Percentiles rank a stretch among this genome's conserved stretches.
These are phyloP conservation scores for Arthrobotrys iridis DNA, from an alignment of 2,329 filamentous ascomycete genomes.

Conservation along the genomic window DNA sequence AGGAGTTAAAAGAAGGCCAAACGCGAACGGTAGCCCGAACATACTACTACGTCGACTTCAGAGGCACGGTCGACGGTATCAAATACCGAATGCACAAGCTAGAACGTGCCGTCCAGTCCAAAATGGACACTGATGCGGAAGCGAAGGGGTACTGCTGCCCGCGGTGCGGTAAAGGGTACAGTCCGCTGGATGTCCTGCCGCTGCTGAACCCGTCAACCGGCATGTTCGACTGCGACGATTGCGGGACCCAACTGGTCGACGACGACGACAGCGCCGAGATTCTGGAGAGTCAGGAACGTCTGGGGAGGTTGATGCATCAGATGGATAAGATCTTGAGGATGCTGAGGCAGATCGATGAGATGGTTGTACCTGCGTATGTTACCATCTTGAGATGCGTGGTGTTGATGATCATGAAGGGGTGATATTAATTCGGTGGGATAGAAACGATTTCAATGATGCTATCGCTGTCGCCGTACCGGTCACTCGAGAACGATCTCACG, in stretches of 20 bases:
- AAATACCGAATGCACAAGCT: constrained; percentile 92
- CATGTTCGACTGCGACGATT: constrained; percentile 86
- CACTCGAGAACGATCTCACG: constrained; percentile 53
- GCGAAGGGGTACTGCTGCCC: constrained; percentile 82
- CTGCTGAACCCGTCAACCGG: constrained; percentile 69
- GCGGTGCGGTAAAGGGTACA: constrained; percentile 85
- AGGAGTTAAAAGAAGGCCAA: constrained; percentile 81
- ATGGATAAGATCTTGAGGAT: constrained; percentile 81
- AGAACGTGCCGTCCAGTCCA: constrained; percentile 85
- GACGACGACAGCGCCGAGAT: constrained; percentile 76
- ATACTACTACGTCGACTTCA: constrained; percentile 97
- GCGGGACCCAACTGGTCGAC: constrained; percentile 72
- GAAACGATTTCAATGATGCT: constrained; percentile 59
- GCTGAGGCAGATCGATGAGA: constrained; percentile 78
- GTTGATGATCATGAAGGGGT: neutral
- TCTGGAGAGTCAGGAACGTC: constrained; percentile 65
- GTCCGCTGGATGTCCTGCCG: constrained; percentile 87
- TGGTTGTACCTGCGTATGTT: constrained; percentile 71
- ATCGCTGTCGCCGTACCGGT: constrained; percentile 57
- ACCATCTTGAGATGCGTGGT: neutral
- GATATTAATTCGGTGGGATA: constrained; percentile 24
- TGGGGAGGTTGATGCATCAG: constrained; percentile 75
- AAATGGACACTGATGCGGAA: constrained; percentile 65
- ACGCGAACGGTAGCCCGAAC: constrained; percentile 84
- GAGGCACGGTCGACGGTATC: constrained; percentile 91